Conservation (phyloP, 2,329 filamentous ascomycete species). For the Alternaria sp. region DNA sequence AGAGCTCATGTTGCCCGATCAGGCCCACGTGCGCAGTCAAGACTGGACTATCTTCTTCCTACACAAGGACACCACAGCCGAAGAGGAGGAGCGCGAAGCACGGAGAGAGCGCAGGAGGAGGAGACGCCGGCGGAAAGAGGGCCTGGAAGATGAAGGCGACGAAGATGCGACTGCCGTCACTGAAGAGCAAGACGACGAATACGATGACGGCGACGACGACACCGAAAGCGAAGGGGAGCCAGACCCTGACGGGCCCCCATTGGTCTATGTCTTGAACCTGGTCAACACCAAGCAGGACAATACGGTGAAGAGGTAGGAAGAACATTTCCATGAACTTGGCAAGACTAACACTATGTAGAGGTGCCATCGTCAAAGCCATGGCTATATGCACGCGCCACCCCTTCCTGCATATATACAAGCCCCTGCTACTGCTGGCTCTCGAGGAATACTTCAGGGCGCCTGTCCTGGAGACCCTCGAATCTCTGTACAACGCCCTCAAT, state of each 20-base stretch:
- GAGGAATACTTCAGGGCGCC: conserved; percentile 98
- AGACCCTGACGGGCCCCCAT: conserved; percentile 78
- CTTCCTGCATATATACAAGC: conserved; percentile 99
- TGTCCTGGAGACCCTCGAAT: conserved; percentile 82
- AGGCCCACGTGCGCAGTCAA: conserved; percentile 91
- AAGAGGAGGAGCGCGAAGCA: conserved; percentile 72
- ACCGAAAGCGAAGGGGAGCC: conserved; percentile 60
- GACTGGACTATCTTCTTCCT: conserved; percentile 99
- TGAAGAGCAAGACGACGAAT: conserved; percentile 42
- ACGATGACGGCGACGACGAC: conserved; percentile 58
- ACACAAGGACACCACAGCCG: conserved; percentile 89
- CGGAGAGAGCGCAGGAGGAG: conserved; percentile 62
- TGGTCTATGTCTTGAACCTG: conserved; percentile 96
- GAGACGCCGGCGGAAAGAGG: conserved; percentile 52
- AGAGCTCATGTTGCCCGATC: conserved; percentile 97
- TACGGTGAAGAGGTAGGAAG: conserved; percentile 71
- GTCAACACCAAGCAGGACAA: conserved; percentile 99
- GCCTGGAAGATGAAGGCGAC: conserved; percentile 52
- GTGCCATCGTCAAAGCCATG: conserved; percentile 97
- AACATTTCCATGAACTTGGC: background rate
- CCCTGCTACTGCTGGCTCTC: conserved; percentile 84
- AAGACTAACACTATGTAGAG: conserved; percentile 59
- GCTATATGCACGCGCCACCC: conserved; percentile 97
- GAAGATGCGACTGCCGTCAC: conserved; percentile 35
- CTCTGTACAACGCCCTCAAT: conserved; percentile 92